Evolutionary conservation across 768 basidiomycete genomes (phyloP).

Genomic region (Artomyces pyxidatus): DNA sequence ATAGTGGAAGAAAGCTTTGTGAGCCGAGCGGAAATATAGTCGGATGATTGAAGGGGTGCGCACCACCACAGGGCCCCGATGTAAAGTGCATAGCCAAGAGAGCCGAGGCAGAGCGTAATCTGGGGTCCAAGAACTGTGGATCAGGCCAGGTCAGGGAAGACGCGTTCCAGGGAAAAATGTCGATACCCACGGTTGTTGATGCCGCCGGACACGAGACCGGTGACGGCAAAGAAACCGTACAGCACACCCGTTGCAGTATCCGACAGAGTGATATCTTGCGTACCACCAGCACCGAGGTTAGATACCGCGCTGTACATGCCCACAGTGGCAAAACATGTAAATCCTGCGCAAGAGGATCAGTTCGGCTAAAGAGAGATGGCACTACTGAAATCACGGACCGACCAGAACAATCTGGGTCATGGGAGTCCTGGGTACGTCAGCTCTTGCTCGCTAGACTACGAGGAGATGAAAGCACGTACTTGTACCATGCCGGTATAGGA

Average conservation of each 20-base stretch:
- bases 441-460: neutral
- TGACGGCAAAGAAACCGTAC: conserved; percentile 35
- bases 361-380: too few species aligned
- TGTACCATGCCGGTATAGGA: conserved; percentile 13
- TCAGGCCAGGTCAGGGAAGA: neutral
- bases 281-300: conserved; percentile 33
- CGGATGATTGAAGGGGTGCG: conserved; percentile 5
- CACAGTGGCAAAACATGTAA: conserved; percentile 25
- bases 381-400: too few species aligned
- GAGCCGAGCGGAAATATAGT: neutral
- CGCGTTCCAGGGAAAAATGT: neutral
- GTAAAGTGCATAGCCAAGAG: conserved; percentile 44
- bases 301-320: conserved; percentile 34
- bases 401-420: conserved; percentile 15
- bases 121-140: conserved; percentile 36
- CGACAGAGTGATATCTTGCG: conserved; percentile 30
- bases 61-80: conserved; percentile 39
- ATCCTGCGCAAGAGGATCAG: too few species aligned
- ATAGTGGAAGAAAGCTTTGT: neutral
- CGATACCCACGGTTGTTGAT: conserved; percentile 25
- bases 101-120: conserved; percentile 40
- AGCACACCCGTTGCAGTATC: conserved; percentile 34
- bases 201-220: conserved; percentile 32
- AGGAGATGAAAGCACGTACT: neutral
- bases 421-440: conserved; percentile 4